Base-by-base conservation (phyloP, 768 basidiomycete genomes). In the Boletus barrowsii region DNA sequence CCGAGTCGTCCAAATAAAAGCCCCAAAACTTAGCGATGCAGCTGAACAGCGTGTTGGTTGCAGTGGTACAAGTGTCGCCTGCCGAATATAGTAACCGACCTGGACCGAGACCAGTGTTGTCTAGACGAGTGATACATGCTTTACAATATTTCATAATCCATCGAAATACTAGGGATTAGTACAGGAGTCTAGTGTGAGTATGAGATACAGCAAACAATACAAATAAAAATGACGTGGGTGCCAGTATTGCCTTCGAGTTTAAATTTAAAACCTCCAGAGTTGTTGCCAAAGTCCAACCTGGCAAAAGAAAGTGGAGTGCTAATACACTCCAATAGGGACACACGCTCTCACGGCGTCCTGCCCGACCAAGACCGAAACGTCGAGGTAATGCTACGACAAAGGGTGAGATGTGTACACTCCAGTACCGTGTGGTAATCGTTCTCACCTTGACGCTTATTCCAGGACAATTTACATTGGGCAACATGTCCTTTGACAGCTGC, bases 381-480 rank as follows among this genome's bases (percentile, higher is more conserved):
- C 86, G 51, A 89, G 71, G 65, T 87, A 88, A 70, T 88, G 88
- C 88, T 90, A 62, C 11, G 20, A 29, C 58, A 26, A 43, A 6
- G 6, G 8, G 46, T 51, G 18, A 65, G 60, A 39, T 18, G 15
- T 42, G 42, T 15, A 18, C 42, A 36, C 49, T 49, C 17, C 30
- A 55, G 55, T 47, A 62, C 54, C 26, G 18, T 37, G 56, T 30
- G 45, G 29, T 49, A 49, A 58, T 44, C 45, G 20, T 17, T 42
- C 76, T 51, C 62, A 88, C 88, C 78, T 87, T 84, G 46, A 89
- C 82, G 49, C 75, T 81, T 17, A 90, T 60, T 10, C 87, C 86
- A 43, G 75, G 72, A 84, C 87, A 87, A 52, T 86, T 80, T 49
- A 87, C 78, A 47, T 75, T 78, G 14, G 86, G 85, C 20, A 88